A percentile compares a stretch with the other conserved stretches of the same genome.
phyloP scores from a whole-genome alignment of 192 early-diverging fungal genomes.

The Coemansia erecta region DNA sequence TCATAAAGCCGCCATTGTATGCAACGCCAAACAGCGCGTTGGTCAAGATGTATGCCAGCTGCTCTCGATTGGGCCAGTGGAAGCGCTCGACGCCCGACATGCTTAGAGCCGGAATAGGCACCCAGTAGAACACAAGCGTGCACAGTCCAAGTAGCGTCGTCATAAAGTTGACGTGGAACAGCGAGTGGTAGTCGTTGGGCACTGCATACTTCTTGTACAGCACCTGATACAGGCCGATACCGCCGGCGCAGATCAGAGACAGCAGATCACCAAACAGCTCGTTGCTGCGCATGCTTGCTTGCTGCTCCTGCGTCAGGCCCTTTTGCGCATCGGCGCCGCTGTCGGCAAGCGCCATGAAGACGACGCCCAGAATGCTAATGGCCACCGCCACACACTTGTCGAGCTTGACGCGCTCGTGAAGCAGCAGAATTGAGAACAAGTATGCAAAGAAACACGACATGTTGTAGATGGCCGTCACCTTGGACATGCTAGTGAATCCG shows the following conservation, averaged over 20 bases:
- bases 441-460: constrained; percentile 83
- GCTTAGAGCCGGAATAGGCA: constrained; percentile 71
- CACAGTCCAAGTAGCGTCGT: constrained; percentile 68
- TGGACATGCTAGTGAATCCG: constrained; percentile 70
- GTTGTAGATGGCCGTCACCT: constrained; percentile 80
- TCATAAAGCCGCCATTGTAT: constrained; percentile 79
- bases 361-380: constrained; percentile 68
- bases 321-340: constrained; percentile 16
- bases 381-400: constrained; percentile 64
- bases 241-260: constrained; percentile 60
- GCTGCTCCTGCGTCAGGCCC: background rate
- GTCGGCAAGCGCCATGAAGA: constrained; percentile 59
- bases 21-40: constrained; percentile 69
- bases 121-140: constrained; percentile 66
- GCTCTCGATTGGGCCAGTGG: constrained; percentile 57
- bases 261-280: constrained; percentile 60
- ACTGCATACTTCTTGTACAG: constrained; percentile 78
- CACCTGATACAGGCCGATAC: constrained; percentile 77
- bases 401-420: constrained; percentile 61
- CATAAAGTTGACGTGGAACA: constrained; percentile 73
- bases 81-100: constrained; percentile 63
- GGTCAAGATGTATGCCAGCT: constrained; percentile 57
- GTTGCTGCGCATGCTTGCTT: constrained; percentile 10
- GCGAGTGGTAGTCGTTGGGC: constrained; percentile 53
- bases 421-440: constrained; percentile 68